These are phyloP conservation scores for Calcarisporium arbuscula DNA, from an alignment of 2,329 filamentous ascomycete genomes.

Conservation along the genomic window DNA sequence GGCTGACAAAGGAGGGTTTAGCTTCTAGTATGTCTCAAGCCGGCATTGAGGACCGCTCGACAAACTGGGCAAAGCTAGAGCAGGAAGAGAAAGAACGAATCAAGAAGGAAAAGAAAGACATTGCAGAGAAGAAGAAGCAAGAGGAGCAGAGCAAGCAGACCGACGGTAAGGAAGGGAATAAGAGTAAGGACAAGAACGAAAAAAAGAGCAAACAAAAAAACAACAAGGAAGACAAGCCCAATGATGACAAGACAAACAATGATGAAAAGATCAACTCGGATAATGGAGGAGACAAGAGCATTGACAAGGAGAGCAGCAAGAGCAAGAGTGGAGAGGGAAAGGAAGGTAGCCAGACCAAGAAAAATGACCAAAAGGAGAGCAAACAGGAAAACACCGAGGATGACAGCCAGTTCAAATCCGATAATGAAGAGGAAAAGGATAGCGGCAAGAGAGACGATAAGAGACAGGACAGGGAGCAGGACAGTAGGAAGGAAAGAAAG, in stretches of 20 bases:
- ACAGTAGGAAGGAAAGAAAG: too few relatives aligned
- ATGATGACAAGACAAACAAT: constrained; percentile 11
- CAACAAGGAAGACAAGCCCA: constrained; percentile 15
- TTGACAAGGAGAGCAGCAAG: constrained; percentile 10
- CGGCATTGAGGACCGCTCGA: constrained; percentile 27
- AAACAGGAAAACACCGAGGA: constrained; percentile 7
- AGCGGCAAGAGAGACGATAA: too few relatives aligned
- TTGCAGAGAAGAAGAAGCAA: constrained; percentile 27
- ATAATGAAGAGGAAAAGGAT: too few relatives aligned
- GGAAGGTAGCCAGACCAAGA: constrained; percentile 8
- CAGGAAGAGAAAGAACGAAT: constrained; percentile 31
- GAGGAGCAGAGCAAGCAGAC: constrained; percentile 24
- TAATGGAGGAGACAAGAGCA: constrained; percentile 16
- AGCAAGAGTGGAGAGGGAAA: constrained; percentile 6
- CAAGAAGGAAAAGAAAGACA: constrained; percentile 30
- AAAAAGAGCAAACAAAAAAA: constrained; percentile 17
- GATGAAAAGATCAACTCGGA: constrained; percentile 7
- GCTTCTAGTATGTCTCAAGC: constrained; percentile 29
- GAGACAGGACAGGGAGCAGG: too few relatives aligned
- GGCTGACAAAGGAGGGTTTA: constrained; percentile 27
- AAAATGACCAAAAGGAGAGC: constrained; percentile 9
- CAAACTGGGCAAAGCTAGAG: constrained; percentile 41
- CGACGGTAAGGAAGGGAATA: constrained; percentile 17
- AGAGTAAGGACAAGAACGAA: constrained; percentile 17
- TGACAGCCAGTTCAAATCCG: too few relatives aligned